Percentiles rank a stretch among this genome's conserved stretches.
phyloP scores from a whole-genome alignment of 225 moss, liverwort and hornwort genomes.

The Sphagnum contortum region DNA sequence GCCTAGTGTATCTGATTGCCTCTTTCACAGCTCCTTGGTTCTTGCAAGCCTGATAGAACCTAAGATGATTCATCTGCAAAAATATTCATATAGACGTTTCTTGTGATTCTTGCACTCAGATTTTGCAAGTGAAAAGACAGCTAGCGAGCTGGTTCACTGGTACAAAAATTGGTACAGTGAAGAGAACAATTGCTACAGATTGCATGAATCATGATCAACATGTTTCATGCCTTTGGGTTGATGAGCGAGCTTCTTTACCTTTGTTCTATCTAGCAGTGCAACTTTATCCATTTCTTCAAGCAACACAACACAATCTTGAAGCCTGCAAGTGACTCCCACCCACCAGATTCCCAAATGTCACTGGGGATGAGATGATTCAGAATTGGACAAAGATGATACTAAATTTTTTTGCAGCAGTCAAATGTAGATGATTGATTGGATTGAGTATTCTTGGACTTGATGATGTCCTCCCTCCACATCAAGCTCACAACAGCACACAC shows the following conservation, averaged over 20 bases:
- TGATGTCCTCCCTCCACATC: background rate
- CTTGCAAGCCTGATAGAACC: constrained; percentile 73
- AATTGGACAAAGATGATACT: background rate
- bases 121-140: background rate
- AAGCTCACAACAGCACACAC: background rate
- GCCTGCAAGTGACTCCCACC: constrained; percentile 20
- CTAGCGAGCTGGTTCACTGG: too few species aligned
- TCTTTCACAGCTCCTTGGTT: constrained; percentile 56
- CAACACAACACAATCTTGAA: constrained; percentile 62
- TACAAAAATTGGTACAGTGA: background rate
- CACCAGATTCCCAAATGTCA: constrained; percentile 1
- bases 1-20: constrained; percentile 59
- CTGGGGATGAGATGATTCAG: background rate
- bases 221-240: background rate
- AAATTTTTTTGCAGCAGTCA: background rate
- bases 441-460: background rate
- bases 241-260: constrained; percentile 27
- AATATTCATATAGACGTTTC: background rate
- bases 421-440: background rate
- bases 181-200: background rate
- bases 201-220: background rate
- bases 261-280: constrained; percentile 48
- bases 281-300: constrained; percentile 70
- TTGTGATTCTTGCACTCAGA: constrained; percentile 2
- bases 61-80: constrained; percentile 71